Base-by-base conservation (phyloP, 1,284 basidiomycete species). In the Vanrija sp. region DNA sequence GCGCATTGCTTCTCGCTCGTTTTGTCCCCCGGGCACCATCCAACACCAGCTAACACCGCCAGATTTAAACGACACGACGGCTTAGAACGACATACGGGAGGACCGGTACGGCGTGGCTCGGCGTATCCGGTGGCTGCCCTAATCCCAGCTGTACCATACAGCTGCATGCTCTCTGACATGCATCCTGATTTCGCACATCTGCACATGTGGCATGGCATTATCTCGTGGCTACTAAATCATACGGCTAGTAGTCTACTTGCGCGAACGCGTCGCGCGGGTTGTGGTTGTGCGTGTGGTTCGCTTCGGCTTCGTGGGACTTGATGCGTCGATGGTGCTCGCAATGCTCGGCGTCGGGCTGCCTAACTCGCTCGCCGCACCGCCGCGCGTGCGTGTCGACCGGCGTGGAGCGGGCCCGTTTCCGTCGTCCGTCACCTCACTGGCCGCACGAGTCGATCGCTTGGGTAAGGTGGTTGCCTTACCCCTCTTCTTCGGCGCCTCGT, bases 301-400 rank as follows among this genome's bases (percentile, higher is more conserved):
- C 23, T 20, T 48, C 7, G 47, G 49, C 16, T 47, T 47, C 15
- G 41, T 31, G 12, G 31, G 24, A 7, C 37, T 46, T 18, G 22
- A 14, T 15, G 16, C 41, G 39, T 36, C 47, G 50, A 49, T 8
- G 6, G 49, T 51, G n/a, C 56, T 57, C 24, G 59, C 65, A 12
- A 66, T 49, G 54, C 68, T 69, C 9, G 69, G 69, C 24, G 71
- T 72, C 35, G 71, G 72, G 59, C 65, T 69, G 6, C 65, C 68
- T 9, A 56, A 47, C 48, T 68, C 65, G 27, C 61, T 64, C 3
- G 61, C 59, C 19, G 56, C 49, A 8, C 53, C 63, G n/a, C n/a
- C n/a, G 2, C 61, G 64, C 3, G 56, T 52, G 14, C 59, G 52
- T 23, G 64, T 66, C 22, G 63, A 60, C 23, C 60, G 54, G 15